Percentiles rank a stretch among this genome's conserved stretches.
Evolutionary conservation across 352 stramenopile genomes (phyloP).

Genomic region (Phytophthora foliorum): DNA sequence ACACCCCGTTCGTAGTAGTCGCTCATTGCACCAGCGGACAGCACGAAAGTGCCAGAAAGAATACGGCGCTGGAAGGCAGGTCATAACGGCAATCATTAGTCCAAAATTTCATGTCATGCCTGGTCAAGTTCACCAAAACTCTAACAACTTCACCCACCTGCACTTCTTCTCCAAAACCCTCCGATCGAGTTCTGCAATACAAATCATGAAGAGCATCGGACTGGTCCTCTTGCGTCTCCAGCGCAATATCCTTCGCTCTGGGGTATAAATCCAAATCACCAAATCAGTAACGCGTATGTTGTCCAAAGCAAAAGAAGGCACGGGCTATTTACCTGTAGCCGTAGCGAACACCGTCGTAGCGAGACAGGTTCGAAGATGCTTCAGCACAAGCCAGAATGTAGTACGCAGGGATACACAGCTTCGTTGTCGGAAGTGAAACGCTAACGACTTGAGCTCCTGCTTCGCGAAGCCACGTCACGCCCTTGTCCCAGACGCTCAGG

Average conservation of each 20-base stretch:
- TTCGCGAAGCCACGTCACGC: constrained; percentile 73
- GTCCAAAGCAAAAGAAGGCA: background rate
- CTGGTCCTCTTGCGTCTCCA: constrained; percentile 67
- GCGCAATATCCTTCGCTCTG: constrained; percentile 63
- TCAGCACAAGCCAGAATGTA: constrained; percentile 99
- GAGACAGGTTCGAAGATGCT: constrained; percentile 97
- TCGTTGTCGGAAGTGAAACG: constrained; percentile 82
- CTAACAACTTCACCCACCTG: constrained; percentile 52
- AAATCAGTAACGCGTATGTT: background rate
- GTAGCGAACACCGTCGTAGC: constrained; percentile 97
- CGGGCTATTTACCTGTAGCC: constrained; percentile 63
- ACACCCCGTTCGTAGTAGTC: constrained; percentile 93
- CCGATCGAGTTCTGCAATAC: constrained; percentile 88
- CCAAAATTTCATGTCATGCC: background rate
- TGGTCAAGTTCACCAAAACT: background rate
- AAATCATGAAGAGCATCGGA: constrained; percentile 87
- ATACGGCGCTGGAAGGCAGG: constrained; percentile 74
- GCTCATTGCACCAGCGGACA: constrained; percentile 88
- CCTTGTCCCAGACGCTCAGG: constrained; percentile 83
- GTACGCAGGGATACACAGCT: constrained; percentile 95
- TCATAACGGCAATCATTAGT: background rate
- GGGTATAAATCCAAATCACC: constrained; percentile 9
- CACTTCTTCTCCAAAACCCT: constrained; percentile 94
- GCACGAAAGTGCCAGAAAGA: constrained; percentile 91
- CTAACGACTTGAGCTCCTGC: constrained; percentile 81